Base-by-base conservation (phyloP, 2,329 filamentous ascomycete species). In the Seiridium unicorne region DNA sequence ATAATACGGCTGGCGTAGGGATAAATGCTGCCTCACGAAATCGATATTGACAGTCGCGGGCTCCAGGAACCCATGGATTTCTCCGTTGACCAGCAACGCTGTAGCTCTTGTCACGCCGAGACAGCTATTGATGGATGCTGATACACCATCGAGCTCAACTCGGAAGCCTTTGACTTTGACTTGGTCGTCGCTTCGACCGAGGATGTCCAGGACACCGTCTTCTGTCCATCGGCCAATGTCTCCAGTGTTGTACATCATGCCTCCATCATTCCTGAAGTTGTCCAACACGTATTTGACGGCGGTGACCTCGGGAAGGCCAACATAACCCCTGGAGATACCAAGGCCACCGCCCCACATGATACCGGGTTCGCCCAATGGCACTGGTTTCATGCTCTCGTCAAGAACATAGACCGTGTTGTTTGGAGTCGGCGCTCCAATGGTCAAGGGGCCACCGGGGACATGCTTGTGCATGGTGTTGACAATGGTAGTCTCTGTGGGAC, bases 81-180 rank as follows among this genome's bases (percentile, higher is more conserved):
- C 60, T 6, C 55, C 60, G 10, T 42, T 10, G 5, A 61, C 36
- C 49, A 61, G 35, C n/a, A 61, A 35, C 10, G 60, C 55, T 5
- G 46, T 48, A 34, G 48, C 60, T 42, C 60, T 34, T 10, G 38
- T 58, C 18, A 61, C 56, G 8, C 55, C 51, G 0, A 78, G 73
- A 31, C 76, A 77, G 47, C 76, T 73, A 63, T 77, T 78, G 59
- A 84, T 74, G 10, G 79, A 78, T n/a, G 78, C 72, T 1, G 83
- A 77, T 35, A 87, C 79, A 42, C 84, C 82, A 59, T 86, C 84
- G 8, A 87, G 79, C 69, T 87, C 84, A 51, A 88, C 81, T 32
- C 85, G 81, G 68, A 87, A 86, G 6, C 84, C 84, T 72, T 85
- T 84, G 67, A 87, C 79, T 70, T 87, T 87, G 61, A 87, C 81